These are phyloP conservation scores for Prunus yedoensis DNA, from an alignment of 331 rosid genomes.

Conservation along the genomic window DNA sequence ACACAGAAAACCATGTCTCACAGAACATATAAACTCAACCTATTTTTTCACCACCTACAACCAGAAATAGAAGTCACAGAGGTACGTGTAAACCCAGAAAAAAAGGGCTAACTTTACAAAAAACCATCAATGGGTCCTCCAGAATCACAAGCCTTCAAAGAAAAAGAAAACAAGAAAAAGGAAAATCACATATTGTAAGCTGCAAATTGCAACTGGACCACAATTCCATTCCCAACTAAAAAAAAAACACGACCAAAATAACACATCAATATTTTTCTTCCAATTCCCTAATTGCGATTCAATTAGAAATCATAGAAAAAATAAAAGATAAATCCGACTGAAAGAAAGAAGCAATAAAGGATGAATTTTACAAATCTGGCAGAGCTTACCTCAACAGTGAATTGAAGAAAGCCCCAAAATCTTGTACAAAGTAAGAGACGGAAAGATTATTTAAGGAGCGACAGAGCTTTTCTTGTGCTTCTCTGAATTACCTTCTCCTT, in stretches of 20 bases:
- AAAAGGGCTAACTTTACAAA: neutral
- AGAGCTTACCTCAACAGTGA: constrained; percentile 8
- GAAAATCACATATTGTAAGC: too few relatives aligned
- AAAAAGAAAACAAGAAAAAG: too few relatives aligned
- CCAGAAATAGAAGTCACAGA: neutral
- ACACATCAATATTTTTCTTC: neutral
- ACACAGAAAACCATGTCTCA: neutral
- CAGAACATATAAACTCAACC: neutral
- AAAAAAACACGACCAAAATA: neutral
- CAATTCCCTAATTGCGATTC: neutral
- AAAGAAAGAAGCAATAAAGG: neutral
- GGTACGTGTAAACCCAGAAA: neutral
- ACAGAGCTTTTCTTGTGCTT: constrained; percentile 3
- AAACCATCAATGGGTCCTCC: constrained; percentile 1
- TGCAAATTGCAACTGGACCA: too few relatives aligned
- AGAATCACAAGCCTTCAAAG: neutral
- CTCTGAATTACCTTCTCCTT: neutral
- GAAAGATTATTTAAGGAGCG: neutral
- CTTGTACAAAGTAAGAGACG: neutral
- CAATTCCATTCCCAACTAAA: neutral
- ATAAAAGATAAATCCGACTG: neutral
- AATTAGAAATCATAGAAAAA: neutral
- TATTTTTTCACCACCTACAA: neutral
- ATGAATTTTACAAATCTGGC: neutral
- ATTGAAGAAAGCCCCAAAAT: neutral